Base-by-base conservation (phyloP, 495 filamentous ascomycete genomes). In the Parathielavia hyrcaniae region DNA sequence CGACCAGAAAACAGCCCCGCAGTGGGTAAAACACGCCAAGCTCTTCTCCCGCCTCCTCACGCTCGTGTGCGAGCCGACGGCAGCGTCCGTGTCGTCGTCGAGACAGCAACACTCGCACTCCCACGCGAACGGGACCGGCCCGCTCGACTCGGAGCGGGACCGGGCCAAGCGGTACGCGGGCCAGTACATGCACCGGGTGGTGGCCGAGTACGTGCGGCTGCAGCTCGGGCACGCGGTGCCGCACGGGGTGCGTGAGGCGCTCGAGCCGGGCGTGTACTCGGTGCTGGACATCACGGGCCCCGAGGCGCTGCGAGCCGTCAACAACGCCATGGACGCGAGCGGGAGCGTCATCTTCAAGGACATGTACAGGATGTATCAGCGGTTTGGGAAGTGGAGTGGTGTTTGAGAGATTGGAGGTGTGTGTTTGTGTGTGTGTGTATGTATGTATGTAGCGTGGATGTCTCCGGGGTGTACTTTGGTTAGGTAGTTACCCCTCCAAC, bases 41-140 rank as follows among this genome's bases (percentile, higher is more conserved):
- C 75, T 78, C 30, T 90, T 84, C 68, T 76, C 87, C 8, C 83
- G 89, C 6, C 78, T 95, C 26, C 74, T 96, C 34, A 87, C 83
- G 7, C 78, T 87, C 4, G 79, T 95, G 53, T 90, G 87, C 69
- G 86, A 91, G 53, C 91, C 91, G 14, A 87, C 84, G 14, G 81
- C 82, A 16, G 90, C 85, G 0, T 86, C 86, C 5, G 85, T 90
- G 1, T 74, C 84, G 6, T n/a, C n/a, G n/a, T n/a, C n/a, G n/a
- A 75, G 79, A 69, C 63, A 50, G 61, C 36, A 2, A 17, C 50
- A 13, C 9, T 5, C 32, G 36, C 34, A 23, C 22, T 8, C 22
- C 19, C 5, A 34, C 32, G 1, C 20, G 26, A 23, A 19, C 20
- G 5, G 12, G 34, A 35, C 8, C 14, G 53, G 53, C 16, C 26